Conservation (phyloP, 179 eudicot species). For the Heliamphora pulchella region DNA sequence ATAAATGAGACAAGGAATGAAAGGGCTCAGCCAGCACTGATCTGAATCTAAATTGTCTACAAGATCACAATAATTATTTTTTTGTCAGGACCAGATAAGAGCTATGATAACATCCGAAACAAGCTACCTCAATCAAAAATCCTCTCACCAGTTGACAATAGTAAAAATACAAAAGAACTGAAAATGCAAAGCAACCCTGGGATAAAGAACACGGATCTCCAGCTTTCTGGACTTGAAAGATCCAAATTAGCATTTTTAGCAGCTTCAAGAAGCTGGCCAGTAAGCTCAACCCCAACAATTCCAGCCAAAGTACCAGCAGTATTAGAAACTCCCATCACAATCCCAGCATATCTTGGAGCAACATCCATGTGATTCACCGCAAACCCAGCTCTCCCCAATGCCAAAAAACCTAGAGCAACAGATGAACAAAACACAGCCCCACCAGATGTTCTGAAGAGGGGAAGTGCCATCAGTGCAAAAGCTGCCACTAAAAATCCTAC, state of each 20-base stretch:
- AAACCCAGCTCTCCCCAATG: slow-evolving; percentile 96
- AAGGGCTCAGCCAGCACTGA: neutral
- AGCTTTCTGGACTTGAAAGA: slow-evolving; percentile 75
- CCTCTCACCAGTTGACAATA: slow-evolving; percentile 80
- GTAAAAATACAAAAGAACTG: slow-evolving; percentile 64
- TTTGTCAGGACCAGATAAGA: neutral
- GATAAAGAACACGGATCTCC: slow-evolving; percentile 71
- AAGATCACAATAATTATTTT: neutral
- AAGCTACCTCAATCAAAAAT: slow-evolving; percentile 61
- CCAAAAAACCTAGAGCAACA: slow-evolving; percentile 88
- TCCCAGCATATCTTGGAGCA: slow-evolving; percentile 95
- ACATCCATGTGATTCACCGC: slow-evolving; percentile 97
- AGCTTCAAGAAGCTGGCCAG: slow-evolving; percentile 88
- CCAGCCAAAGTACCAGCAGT: slow-evolving; percentile 97
- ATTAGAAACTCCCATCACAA: slow-evolving; percentile 94
- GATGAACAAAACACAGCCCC: slow-evolving; percentile 91
- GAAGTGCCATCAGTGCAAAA: slow-evolving; percentile 59
- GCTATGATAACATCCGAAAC: neutral
- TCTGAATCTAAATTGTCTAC: neutral
- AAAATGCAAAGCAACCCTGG: slow-evolving; percentile 79
- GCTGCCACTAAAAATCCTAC: slow-evolving; percentile 76
- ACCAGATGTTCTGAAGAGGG: slow-evolving; percentile 59
- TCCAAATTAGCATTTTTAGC: slow-evolving; percentile 70
- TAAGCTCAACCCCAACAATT: slow-evolving; percentile 77
- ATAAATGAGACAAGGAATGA: neutral